Evolutionary conservation across 2,329 filamentous ascomycete species (phyloP).

Genomic region (Colletotrichum limetticola): DNA sequence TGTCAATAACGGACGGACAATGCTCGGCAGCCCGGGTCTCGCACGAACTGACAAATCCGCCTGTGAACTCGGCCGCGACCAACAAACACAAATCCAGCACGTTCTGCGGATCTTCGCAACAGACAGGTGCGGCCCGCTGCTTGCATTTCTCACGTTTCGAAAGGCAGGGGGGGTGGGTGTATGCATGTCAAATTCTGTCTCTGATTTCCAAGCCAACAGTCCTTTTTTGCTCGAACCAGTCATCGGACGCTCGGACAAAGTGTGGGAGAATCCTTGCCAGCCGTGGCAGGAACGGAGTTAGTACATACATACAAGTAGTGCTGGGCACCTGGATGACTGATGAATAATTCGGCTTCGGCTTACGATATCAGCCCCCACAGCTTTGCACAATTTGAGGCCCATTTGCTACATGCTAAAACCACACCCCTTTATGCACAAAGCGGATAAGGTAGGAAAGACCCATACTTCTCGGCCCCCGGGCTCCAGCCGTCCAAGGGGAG

Average conservation of each 20-base stretch:
- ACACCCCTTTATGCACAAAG: neutral
- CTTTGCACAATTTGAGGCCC: neutral
- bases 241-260: slow-evolving; percentile 10
- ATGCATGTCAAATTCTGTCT: neutral
- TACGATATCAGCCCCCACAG: slow-evolving; percentile 9
- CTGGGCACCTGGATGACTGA: neutral
- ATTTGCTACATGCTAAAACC: neutral
- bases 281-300: no score
- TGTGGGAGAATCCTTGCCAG: neutral
- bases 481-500: neutral
- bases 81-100: neutral
- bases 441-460: neutral
- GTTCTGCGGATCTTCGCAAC: neutral
- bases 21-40: neutral
- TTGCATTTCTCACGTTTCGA: slow-evolving; percentile 7
- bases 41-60: neutral
- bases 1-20: neutral
- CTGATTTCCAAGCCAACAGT: slow-evolving; percentile 8
- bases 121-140: slow-evolving; percentile 4
- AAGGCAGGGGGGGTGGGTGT: neutral
- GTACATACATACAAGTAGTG: no score
- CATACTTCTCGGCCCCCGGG: neutral
- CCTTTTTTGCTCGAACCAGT: neutral
- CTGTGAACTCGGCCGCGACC: neutral
- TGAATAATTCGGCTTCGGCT: slow-evolving; percentile 30